Base-by-base conservation (phyloP, 2,329 filamentous ascomycete genomes). In the Paraphoma sp. region DNA sequence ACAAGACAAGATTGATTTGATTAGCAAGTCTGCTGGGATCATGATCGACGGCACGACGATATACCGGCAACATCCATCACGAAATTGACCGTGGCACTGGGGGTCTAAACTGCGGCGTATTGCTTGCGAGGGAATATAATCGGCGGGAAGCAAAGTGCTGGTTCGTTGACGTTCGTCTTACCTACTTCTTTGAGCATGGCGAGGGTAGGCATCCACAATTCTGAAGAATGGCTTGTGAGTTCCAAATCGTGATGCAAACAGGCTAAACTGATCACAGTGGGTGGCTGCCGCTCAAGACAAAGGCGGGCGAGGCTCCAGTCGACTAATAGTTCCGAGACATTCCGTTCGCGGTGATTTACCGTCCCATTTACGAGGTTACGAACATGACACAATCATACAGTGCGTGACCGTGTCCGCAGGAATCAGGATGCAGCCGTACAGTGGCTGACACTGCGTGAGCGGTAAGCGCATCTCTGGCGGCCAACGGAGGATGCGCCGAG, bases 201-300 rank as follows among this genome's bases (percentile, higher is more conserved):
- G 55, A 50, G 52, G 59, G 51, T 50, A 56, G 18, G 53, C 57
- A 59, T 56, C 48, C 11, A 31, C 6, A 57, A 52, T 38, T 46
- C 41, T 36, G 47, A 48, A 45, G 46, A 50, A 53, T 54, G 54
- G 54, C 43, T 51, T 55, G 43, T 54, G 51, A 16, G 40, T 10
- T 17, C 43, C 18, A 42, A n/a, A 53, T 60, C 44, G 55, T 55
- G 51, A 58, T 64, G 59, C 51, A 60, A 63, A 64, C 57, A 59
- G 65, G 64, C 71, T 72, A 74, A 72, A 66, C 33, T 10, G 33
- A 57, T 62, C 63, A 54, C 64, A 49, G 45, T 50, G 48, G 48
- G 40, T 48, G 45, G 45, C 44, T 51, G 23, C 23, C 23, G 23
- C 23, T 23, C 23, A 2, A 23, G 23, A 23, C 23, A 23, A 23